phyloP scores from a whole-genome alignment of 495 filamentous ascomycete genomes.

The Penicillium paradoxum region DNA sequence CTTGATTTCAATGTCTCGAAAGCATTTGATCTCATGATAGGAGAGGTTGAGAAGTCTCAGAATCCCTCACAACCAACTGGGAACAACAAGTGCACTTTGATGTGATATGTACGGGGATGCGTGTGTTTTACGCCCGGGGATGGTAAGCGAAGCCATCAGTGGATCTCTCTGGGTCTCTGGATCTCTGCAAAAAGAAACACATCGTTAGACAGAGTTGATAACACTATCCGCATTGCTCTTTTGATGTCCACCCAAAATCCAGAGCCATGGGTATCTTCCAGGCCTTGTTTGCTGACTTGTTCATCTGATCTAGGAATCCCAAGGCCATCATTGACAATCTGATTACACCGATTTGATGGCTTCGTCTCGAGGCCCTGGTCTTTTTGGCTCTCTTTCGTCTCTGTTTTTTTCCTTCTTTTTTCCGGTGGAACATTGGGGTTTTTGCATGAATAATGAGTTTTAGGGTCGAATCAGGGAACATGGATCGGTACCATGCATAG shows the following conservation, averaged over 20 bases:
- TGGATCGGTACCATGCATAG: conserved; percentile 22
- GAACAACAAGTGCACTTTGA: conserved; percentile 74
- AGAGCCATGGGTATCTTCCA: background rate
- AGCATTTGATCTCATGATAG: conserved; percentile 93
- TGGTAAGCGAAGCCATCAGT: conserved; percentile 1
- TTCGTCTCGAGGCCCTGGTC: background rate
- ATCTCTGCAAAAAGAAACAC: background rate
- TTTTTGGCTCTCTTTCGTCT: conserved; percentile 1
- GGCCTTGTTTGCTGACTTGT: conserved; percentile 2
- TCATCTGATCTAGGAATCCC: background rate
- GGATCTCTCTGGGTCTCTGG: background rate
- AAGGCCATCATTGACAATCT: background rate
- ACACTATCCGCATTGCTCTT: background rate
- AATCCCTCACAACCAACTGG: conserved; percentile 80
- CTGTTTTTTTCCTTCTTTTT: conserved; percentile 10
- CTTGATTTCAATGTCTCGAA: conserved; percentile 90
- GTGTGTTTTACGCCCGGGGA: background rate
- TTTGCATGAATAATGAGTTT: conserved; percentile 21
- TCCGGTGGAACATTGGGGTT: conserved; percentile 2
- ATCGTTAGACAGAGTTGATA: background rate
- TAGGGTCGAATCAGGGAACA: conserved; percentile 12
- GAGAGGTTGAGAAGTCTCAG: conserved; percentile 89
- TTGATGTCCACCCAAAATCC: background rate
- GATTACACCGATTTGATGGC: background rate
- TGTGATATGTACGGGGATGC: conserved; percentile 50